phyloP scores from a whole-genome alignment of 768 basidiomycete species.

The Lenzites betulinus region DNA sequence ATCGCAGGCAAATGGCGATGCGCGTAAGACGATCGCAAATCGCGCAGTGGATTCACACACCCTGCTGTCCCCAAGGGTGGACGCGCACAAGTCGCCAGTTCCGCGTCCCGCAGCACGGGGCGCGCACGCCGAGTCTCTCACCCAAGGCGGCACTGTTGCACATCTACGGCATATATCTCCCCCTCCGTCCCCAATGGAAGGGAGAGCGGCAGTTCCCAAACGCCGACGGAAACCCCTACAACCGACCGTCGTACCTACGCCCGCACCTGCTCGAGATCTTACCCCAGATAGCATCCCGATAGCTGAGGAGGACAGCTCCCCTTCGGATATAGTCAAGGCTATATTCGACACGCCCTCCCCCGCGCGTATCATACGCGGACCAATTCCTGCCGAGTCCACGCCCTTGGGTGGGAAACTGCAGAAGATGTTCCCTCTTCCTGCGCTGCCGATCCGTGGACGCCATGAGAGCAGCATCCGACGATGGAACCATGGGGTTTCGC shows the following conservation, averaged over 20 bases:
- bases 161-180: slow-evolving; percentile 1
- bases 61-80: no score
- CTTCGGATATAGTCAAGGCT: slow-evolving; percentile 10
- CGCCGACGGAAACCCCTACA: not conserved
- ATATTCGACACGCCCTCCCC: slow-evolving; percentile 50
- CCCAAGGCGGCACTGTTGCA: not conserved
- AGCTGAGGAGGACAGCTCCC: slow-evolving; percentile 10
- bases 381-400: slow-evolving; percentile 41
- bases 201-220: not conserved
- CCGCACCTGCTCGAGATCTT: not conserved
- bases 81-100: no score
- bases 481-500: slow-evolving; percentile 12
- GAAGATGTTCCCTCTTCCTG: slow-evolving; percentile 5
- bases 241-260: not conserved
- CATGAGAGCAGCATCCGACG: slow-evolving; percentile 11
- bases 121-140: not conserved
- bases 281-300: slow-evolving; percentile 11
- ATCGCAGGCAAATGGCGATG: not conserved
- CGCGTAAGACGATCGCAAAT: not conserved
- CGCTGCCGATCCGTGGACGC: slow-evolving; percentile 3
- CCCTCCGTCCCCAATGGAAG: slow-evolving; percentile 3
- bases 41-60: not conserved
- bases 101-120: not conserved
- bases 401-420: slow-evolving; percentile 13
- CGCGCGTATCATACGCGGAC: slow-evolving; percentile 61